A percentile compares a stretch with the other conserved stretches of the same genome.
Conservation (phyloP, 108 stramenopile species). For the Skeletonema menzelii region DNA sequence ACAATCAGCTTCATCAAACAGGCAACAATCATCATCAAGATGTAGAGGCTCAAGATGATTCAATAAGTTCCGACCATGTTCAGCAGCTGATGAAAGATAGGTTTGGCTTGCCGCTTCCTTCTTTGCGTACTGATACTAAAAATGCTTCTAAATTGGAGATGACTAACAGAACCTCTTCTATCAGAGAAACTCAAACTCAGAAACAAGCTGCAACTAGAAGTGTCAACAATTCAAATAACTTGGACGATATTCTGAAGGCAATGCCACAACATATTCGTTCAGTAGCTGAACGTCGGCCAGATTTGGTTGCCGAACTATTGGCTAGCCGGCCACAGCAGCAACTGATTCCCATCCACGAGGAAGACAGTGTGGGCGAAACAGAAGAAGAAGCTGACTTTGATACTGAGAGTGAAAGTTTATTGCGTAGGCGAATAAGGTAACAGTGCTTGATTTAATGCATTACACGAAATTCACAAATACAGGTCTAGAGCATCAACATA, state of each 20-base stretch:
- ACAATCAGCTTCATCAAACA: slow-evolving; percentile 1
- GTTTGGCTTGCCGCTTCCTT: slow-evolving; percentile 57
- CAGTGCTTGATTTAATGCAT: not conserved
- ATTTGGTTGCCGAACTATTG: slow-evolving; percentile 46
- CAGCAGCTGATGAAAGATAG: slow-evolving; percentile 57
- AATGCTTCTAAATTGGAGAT: not conserved
- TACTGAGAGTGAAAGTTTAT: slow-evolving; percentile 28
- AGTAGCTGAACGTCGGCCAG: slow-evolving; percentile 57
- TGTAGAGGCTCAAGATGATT: not conserved
- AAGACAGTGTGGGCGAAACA: not conserved
- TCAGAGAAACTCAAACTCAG: not conserved
- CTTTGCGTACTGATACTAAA: slow-evolving; percentile 5
- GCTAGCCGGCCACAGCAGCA: slow-evolving; percentile 2
- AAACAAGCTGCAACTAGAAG: not conserved
- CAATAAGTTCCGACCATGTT: slow-evolving; percentile 18
- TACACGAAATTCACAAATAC: too few species aligned
- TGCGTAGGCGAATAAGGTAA: slow-evolving; percentile 6
- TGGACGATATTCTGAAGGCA: slow-evolving; percentile 23
- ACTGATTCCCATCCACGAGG: not conserved
- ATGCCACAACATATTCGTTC: slow-evolving; percentile 63
- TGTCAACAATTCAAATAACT: not conserved
- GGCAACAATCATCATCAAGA: not conserved
- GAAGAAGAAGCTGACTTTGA: slow-evolving; percentile 9
- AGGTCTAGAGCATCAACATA: not conserved
- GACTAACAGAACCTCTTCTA: not conserved